Evolutionary conservation across 495 filamentous ascomycete species (phyloP).

Genomic region (Pseudomonodictys pantanalensis): DNA sequence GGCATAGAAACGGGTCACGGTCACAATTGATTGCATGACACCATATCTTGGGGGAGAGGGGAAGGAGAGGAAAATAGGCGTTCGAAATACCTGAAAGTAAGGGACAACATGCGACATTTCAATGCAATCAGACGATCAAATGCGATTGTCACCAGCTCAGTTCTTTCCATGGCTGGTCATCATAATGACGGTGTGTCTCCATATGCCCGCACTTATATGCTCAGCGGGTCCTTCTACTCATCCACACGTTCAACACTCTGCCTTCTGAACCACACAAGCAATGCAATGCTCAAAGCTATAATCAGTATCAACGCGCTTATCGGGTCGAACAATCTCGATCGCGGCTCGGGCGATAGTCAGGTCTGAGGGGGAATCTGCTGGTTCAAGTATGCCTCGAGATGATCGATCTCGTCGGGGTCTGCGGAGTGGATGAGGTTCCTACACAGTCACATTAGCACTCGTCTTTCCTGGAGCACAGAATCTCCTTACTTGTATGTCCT

Average conservation of each 20-base stretch:
- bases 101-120: too few species aligned
- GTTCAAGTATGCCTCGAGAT: conserved; percentile 74
- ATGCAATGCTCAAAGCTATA: background rate
- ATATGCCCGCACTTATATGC: too few species aligned
- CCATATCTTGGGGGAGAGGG: too few species aligned
- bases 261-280: too few species aligned
- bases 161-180: too few species aligned
- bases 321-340: background rate
- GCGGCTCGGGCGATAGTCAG: conserved; percentile 9
- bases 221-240: too few species aligned
- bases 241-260: too few species aligned
- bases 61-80: background rate
- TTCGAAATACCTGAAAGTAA: too few species aligned
- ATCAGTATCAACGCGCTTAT: background rate
- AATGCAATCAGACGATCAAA: too few species aligned
- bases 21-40: background rate
- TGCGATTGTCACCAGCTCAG: too few species aligned
- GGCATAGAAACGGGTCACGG: background rate
- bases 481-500: conserved; percentile 65
- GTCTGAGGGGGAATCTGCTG: conserved; percentile 54
- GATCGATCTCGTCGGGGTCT: conserved; percentile 72
- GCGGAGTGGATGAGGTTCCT: conserved; percentile 75
- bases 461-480: background rate
- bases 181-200: too few species aligned
- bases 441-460: background rate